A percentile compares a stretch with the other conserved stretches of the same genome.
Evolutionary conservation across 2,329 filamentous ascomycete genomes (phyloP).

Genomic region (Penicillium brasilianum): DNA sequence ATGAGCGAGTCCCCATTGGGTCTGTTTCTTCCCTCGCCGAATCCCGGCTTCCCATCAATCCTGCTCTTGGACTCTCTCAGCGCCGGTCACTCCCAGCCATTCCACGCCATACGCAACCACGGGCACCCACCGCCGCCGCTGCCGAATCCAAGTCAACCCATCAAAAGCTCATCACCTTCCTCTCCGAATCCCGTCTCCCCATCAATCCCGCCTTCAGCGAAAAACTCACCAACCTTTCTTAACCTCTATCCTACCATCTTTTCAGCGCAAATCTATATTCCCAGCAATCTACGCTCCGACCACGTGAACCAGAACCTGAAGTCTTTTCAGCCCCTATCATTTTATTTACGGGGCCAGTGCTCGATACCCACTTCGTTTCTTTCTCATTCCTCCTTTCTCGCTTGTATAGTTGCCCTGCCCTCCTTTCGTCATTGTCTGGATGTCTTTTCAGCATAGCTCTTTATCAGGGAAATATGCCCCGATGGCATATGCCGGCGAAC

Average conservation of each 20-base stretch:
- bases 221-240: constrained; percentile 12
- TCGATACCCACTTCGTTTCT: constrained; percentile 40
- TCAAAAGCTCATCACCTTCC: constrained; percentile 11
- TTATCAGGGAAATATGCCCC: constrained; percentile 25
- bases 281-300: constrained; percentile 12
- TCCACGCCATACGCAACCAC: constrained; percentile 6
- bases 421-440: constrained; percentile 22
- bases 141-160: constrained; percentile 2
- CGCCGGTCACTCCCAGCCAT: constrained; percentile 18
- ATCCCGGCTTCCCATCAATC: constrained; percentile 17
- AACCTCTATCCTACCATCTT: constrained; percentile 2
- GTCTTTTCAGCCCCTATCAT: constrained; percentile 23
- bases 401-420: constrained; percentile 31
- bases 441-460: constrained; percentile 27
- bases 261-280: constrained; percentile 10
- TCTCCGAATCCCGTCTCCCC: constrained; percentile 30
- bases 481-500: constrained; percentile 29
- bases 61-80: constrained; percentile 11
- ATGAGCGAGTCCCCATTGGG: not conserved
- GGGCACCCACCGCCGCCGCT: not conserved
- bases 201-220: constrained; percentile 38
- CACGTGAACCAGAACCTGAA: constrained; percentile 15
- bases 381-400: constrained; percentile 16
- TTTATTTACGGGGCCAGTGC: constrained; percentile 24
- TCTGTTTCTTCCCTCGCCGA: constrained; percentile 9